Evolutionary conservation across 208 protist species (phyloP), one percentile per base, ranked within the genome.

Genomic region (Leishmania aethiopica): DNA sequence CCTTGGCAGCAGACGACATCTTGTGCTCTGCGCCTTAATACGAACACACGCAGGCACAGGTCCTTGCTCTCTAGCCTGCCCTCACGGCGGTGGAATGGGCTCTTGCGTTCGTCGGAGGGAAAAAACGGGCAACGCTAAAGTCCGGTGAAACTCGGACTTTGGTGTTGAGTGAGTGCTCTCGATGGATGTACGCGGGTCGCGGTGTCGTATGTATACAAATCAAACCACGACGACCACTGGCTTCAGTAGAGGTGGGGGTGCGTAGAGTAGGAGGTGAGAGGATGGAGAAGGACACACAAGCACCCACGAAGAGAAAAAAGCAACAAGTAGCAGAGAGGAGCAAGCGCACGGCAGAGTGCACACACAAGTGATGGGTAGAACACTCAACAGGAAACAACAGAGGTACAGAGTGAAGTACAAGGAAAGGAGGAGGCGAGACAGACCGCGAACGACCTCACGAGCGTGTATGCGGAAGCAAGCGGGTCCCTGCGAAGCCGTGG

Each of bases 1-100:
- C 75, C 55, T 60, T 85, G 22, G 37, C 47, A 7, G 70, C 74
- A 64, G 57, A 78, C 11, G 70, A 35, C 81, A 85, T 85, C n/a
- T 64, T 37, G 67, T 37, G n/a, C 60, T 11, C 28, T 62, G 25
- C 15, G 4, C 15, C n/a, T 35, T 37, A 13, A 10, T 47, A 25
- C 40, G 25, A 47, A 49, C 25, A 42, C 67, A 72, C 42, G 32
- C 45, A 57, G 11, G 0, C 45, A 22, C 49, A 17, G n/a, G n/a
- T 32, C 60, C n/a, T 66, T 11, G 37, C 53, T 71, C 37, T 15
- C 32, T 71, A 13, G 6, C 66, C 32, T 47, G n/a, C 60, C 60
- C 11, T 37, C 60, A 40, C 22, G 60, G 60, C 11, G 6, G 60
- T 71, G 66, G 19, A 71, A 35, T 47, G 66, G 19, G 5, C 19